A percentile compares a stretch with the other conserved stretches of the same genome.
phyloP scores from a whole-genome alignment of 306 rosid species.

The Hippophae gyantsensis region DNA sequence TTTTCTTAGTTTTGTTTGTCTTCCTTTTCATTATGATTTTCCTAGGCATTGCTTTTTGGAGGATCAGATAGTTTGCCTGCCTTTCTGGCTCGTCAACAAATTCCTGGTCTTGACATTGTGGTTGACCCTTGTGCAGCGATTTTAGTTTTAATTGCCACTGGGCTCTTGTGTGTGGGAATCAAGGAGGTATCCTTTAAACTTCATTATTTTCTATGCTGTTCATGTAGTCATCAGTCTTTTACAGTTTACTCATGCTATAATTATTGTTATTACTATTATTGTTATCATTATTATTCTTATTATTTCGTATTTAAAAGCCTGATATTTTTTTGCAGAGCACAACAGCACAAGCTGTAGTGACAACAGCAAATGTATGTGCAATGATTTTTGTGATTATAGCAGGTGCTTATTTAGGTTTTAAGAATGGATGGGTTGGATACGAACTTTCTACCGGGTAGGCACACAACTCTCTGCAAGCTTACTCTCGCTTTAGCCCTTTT shows the following conservation, averaged over 20 bases:
- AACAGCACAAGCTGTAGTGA: conserved; percentile 56
- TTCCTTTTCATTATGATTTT: not conserved
- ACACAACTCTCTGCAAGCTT: conserved; percentile 11
- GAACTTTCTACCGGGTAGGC: conserved; percentile 65
- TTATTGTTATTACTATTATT: conserved; percentile 1
- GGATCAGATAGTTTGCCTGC: conserved; percentile 62
- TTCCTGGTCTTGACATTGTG: conserved; percentile 56
- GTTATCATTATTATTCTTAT: not conserved
- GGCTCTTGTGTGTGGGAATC: conserved; percentile 72
- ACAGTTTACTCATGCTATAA: not conserved
- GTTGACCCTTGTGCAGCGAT: conserved; percentile 91
- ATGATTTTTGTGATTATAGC: conserved; percentile 67
- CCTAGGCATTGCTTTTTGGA: conserved; percentile 75
- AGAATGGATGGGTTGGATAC: conserved; percentile 91
- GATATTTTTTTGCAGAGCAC: conserved; percentile 59
- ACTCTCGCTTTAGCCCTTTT: not conserved
- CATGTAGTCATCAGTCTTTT: not conserved
- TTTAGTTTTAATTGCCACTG: conserved; percentile 64
- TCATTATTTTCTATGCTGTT: conserved; percentile 1
- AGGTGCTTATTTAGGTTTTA: conserved; percentile 77
- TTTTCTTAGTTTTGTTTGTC: not conserved
- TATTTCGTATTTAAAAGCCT: not conserved
- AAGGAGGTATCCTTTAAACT: conserved; percentile 54
- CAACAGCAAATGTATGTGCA: conserved; percentile 69
- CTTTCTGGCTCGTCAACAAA: conserved; percentile 56